phyloP scores from a whole-genome alignment of 2,329 filamentous ascomycete genomes.

The Colletotrichum chrysophilum region DNA sequence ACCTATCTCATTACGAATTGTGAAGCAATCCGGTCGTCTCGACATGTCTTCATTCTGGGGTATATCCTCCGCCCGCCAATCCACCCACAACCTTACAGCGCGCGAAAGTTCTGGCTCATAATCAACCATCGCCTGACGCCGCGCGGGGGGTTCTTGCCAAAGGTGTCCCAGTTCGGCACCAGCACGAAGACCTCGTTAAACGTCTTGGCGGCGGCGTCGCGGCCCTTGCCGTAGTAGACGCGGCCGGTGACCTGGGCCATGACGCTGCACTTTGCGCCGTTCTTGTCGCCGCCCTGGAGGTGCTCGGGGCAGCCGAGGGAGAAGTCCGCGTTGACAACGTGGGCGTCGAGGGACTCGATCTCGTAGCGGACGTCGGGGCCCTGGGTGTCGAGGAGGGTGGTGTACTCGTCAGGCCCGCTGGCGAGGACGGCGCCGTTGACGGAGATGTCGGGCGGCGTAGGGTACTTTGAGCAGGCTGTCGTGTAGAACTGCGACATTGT shows the following conservation, averaged over 20 bases:
- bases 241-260: conserved; percentile 76
- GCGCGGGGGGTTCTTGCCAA: conserved; percentile 57
- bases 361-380: conserved; percentile 68
- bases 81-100: conserved; percentile 41
- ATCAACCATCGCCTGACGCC: conserved; percentile 67
- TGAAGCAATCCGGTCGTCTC: background rate
- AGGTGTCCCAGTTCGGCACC: conserved; percentile 74
- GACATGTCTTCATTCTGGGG: background rate
- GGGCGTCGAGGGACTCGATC: conserved; percentile 76
- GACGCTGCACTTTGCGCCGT: conserved; percentile 68
- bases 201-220: conserved; percentile 66
- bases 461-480: conserved; percentile 58
- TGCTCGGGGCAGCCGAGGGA: conserved; percentile 58
- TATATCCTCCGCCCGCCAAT: background rate
- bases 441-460: conserved; percentile 70
- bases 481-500: conserved; percentile 74
- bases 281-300: conserved; percentile 44
- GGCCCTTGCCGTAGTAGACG: conserved; percentile 70
- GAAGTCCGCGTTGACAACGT: conserved; percentile 76
- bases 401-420: conserved; percentile 65
- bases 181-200: conserved; percentile 85
- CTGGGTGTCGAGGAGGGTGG: conserved; percentile 71
- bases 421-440: conserved; percentile 77
- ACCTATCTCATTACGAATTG: background rate
- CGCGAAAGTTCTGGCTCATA: conserved; percentile 74